These are phyloP conservation scores for Amphichorda felina DNA, from an alignment of 2,329 filamentous ascomycete species.

Conservation along the genomic window DNA sequence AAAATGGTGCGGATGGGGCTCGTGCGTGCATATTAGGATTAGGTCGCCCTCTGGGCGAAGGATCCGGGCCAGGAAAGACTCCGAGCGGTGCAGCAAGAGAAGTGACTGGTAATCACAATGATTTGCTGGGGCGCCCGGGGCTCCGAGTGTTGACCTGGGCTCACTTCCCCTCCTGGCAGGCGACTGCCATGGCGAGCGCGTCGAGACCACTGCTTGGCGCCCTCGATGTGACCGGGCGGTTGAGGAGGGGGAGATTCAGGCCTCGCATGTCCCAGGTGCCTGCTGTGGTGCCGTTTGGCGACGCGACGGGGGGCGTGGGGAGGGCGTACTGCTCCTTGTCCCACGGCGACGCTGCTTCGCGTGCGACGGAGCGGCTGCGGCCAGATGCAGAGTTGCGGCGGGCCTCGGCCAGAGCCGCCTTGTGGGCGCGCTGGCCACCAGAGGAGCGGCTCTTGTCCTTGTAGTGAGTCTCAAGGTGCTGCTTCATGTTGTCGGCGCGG, in stretches of 20 bases:
- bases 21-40: too few relatives aligned
- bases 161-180: slow-evolving; percentile 37
- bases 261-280: slow-evolving; percentile 35
- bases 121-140: too few relatives aligned
- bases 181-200: slow-evolving; percentile 40
- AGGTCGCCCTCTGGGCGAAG: neutral
- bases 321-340: slow-evolving; percentile 28
- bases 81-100: too few relatives aligned
- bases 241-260: slow-evolving; percentile 30
- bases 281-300: slow-evolving; percentile 17
- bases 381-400: slow-evolving; percentile 19
- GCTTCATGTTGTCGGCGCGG: slow-evolving; percentile 79
- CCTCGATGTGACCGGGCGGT: slow-evolving; percentile 27
- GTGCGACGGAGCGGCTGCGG: slow-evolving; percentile 16
- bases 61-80: neutral
- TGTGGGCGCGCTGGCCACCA: slow-evolving; percentile 17
- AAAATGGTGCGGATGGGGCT: neutral
- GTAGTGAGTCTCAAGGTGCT: slow-evolving; percentile 68
- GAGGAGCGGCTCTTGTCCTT: slow-evolving; percentile 44
- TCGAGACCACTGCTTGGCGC: slow-evolving; percentile 42
- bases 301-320: slow-evolving; percentile 21
- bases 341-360: slow-evolving; percentile 17
- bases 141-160: too few relatives aligned
- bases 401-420: slow-evolving; percentile 18
- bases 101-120: too few relatives aligned